Evolutionary conservation across 495 filamentous ascomycete species (phyloP).

Genomic region (Saxophila tyrrhenica): DNA sequence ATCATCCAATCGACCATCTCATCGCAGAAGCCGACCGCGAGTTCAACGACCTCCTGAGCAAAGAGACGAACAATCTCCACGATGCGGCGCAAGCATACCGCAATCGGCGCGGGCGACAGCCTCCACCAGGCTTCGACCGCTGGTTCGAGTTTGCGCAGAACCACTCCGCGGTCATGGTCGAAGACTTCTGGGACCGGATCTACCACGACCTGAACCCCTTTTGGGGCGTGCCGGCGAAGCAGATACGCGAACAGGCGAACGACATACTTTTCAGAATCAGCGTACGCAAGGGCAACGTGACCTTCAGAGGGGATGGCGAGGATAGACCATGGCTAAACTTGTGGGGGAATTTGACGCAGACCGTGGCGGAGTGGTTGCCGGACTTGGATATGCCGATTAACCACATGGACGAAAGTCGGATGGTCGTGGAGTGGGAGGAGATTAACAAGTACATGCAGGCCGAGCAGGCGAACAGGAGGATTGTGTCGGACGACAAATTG

Average conservation of each 20-base stretch:
- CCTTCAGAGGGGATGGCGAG: conserved; percentile 15
- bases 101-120: conserved; percentile 27
- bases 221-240: conserved; percentile 26
- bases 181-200: conserved; percentile 34
- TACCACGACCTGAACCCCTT: conserved; percentile 30
- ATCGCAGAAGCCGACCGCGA: conserved; percentile 21
- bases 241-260: conserved; percentile 25
- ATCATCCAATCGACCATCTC: conserved; percentile 30
- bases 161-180: conserved; percentile 25
- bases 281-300: conserved; percentile 25
- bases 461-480: conserved; percentile 12
- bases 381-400: conserved; percentile 31
- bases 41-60: conserved; percentile 17
- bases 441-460: conserved; percentile 24
- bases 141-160: conserved; percentile 29
- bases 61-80: conserved; percentile 22
- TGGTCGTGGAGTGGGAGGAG: conserved; percentile 28
- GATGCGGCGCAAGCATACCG: conserved; percentile 25
- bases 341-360: conserved; percentile 22
- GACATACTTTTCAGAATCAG: conserved; percentile 19
- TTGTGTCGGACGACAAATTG: conserved; percentile 6
- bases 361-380: conserved; percentile 22
- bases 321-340: conserved; percentile 22
- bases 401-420: conserved; percentile 25
- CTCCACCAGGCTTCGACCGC: conserved; percentile 28